These are phyloP conservation scores for Coemansia sp. DNA, from an alignment of 192 early-diverging fungal genomes.

Conservation along the genomic window DNA sequence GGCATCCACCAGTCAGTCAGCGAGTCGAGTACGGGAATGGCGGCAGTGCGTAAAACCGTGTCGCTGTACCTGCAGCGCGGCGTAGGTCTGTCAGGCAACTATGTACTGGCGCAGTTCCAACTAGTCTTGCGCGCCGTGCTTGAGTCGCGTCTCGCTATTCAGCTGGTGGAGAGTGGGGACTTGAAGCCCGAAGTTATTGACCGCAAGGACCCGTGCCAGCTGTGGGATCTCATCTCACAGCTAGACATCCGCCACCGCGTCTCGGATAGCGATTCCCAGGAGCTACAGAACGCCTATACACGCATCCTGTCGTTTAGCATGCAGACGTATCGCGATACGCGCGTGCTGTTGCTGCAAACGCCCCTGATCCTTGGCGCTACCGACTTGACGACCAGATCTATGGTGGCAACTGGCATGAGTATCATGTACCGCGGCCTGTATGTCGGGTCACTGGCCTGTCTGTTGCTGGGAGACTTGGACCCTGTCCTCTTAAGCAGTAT, in stretches of 20 bases:
- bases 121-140: slow-evolving; percentile 42
- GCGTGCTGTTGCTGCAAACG: not conserved
- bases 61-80: slow-evolving; percentile 26
- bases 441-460: slow-evolving; percentile 25
- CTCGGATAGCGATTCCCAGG: slow-evolving; percentile 5
- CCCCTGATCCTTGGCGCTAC: not conserved
- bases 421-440: slow-evolving; percentile 37
- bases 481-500: slow-evolving; percentile 13
- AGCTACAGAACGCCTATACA: slow-evolving; percentile 14
- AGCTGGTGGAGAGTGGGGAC: slow-evolving; percentile 20
- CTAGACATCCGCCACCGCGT: not conserved
- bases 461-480: slow-evolving; percentile 30
- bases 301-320: slow-evolving; percentile 34
- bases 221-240: slow-evolving; percentile 41
- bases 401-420: slow-evolving; percentile 10
- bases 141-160: slow-evolving; percentile 36
- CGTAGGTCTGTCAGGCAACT: slow-evolving; percentile 25
- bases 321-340: slow-evolving; percentile 23
- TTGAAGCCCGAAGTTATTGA: slow-evolving; percentile 12
- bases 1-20: slow-evolving; percentile 18
- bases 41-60: slow-evolving; percentile 20
- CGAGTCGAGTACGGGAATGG: slow-evolving; percentile 2
- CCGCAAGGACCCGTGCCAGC: slow-evolving; percentile 24
- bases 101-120: slow-evolving; percentile 34
- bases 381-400: slow-evolving; percentile 3